A percentile compares a stretch with the other conserved stretches of the same genome.
Evolutionary conservation across 352 stramenopile genomes (phyloP).

Genomic region (Phytophthora fragariae): DNA sequence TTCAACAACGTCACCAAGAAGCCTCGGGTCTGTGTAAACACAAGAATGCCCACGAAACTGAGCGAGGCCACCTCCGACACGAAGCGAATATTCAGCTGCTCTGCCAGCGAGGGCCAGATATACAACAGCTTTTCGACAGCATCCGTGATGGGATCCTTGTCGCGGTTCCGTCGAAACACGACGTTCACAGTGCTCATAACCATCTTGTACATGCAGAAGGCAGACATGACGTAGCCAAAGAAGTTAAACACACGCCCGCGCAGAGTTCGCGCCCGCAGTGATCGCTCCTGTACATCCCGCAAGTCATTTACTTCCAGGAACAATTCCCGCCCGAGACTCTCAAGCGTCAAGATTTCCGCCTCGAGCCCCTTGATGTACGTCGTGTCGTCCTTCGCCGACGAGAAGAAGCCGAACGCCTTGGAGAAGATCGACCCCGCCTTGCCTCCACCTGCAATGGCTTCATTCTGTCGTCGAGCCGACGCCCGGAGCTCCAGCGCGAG

Average conservation of each 20-base stretch:
- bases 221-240: slow-evolving; percentile 80
- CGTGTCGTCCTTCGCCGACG: slow-evolving; percentile 31
- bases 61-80: slow-evolving; percentile 84
- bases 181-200: slow-evolving; percentile 88
- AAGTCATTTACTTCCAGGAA: slow-evolving; percentile 89
- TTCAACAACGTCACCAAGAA: slow-evolving; percentile 83
- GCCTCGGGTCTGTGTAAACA: slow-evolving; percentile 84
- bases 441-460: slow-evolving; percentile 9
- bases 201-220: slow-evolving; percentile 90
- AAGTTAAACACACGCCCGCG: slow-evolving; percentile 83
- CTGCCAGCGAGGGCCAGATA: slow-evolving; percentile 75
- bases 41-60: slow-evolving; percentile 79
- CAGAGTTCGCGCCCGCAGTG: slow-evolving; percentile 64
- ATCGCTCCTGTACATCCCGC: slow-evolving; percentile 67
- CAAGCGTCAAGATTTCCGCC: slow-evolving; percentile 76
- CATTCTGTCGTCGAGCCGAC: slow-evolving; percentile 38
- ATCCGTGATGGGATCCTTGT: slow-evolving; percentile 88
- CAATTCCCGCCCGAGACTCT: slow-evolving; percentile 78
- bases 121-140: slow-evolving; percentile 85
- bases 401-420: slow-evolving; percentile 45
- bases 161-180: slow-evolving; percentile 76
- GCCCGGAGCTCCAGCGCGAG: slow-evolving; percentile 59
- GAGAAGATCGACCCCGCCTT: slow-evolving; percentile 43
- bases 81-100: slow-evolving; percentile 84
- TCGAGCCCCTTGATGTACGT: slow-evolving; percentile 76